Evolutionary conservation across 768 basidiomycete species (phyloP).

Genomic region (Tulasnella sp.): DNA sequence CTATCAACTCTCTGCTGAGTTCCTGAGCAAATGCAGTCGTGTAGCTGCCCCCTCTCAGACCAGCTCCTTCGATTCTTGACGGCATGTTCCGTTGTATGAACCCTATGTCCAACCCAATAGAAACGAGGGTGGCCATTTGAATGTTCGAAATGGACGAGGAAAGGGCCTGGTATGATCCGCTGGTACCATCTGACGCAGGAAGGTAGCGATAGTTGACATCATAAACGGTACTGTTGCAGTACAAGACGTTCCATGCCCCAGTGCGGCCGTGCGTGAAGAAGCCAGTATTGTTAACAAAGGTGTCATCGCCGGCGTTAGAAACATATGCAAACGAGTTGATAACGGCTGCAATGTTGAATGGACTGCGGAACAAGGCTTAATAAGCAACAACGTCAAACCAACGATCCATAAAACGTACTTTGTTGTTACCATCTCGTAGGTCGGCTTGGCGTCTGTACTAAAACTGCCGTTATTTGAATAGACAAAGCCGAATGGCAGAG

Average conservation of each 20-base stretch:
- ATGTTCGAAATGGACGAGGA: neutral
- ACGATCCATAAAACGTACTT: neutral
- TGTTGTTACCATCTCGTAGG: neutral
- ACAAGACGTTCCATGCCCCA: neutral
- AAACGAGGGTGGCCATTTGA: neutral
- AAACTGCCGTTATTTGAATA: neutral
- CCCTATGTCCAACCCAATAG: neutral
- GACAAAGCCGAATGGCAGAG: neutral
- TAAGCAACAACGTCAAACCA: neutral
- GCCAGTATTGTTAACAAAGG: neutral
- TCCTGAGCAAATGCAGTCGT: neutral
- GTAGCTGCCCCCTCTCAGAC: neutral
- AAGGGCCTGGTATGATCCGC: neutral
- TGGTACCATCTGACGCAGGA: neutral
- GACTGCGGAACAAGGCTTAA: neutral
- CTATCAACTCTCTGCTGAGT: neutral
- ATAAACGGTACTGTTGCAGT: neutral
- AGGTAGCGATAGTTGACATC: neutral
- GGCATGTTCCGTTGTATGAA: neutral
- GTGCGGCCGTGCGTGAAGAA: neutral
- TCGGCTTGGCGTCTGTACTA: neutral
- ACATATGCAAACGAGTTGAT: neutral
- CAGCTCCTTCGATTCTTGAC: neutral
- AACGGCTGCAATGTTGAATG: neutral
- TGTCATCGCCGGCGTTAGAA: neutral